phyloP scores from a whole-genome alignment of 2,329 filamentous ascomycete genomes.

The Calycina herbarum region DNA sequence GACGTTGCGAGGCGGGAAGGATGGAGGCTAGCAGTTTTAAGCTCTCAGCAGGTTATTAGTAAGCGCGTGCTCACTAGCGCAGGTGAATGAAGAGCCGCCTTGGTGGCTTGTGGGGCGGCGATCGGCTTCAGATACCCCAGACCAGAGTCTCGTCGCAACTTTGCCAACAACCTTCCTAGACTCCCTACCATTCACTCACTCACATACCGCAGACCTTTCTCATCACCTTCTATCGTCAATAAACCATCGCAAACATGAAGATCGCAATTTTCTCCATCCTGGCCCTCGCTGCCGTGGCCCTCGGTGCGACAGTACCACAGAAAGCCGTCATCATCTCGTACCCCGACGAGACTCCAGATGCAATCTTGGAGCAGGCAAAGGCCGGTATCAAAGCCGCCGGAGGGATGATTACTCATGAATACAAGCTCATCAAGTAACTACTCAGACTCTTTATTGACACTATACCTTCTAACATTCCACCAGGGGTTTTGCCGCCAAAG shows the following conservation, averaged over 20 bases:
- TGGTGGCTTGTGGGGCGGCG: too few relatives aligned
- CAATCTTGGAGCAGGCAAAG: slow-evolving; percentile 70
- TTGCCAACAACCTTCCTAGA: not conserved
- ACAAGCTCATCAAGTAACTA: slow-evolving; percentile 62
- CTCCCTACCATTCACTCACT: not conserved
- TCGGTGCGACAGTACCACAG: slow-evolving; percentile 55
- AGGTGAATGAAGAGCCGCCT: too few relatives aligned
- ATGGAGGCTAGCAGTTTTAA: too few relatives aligned
- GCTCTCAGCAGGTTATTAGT: too few relatives aligned
- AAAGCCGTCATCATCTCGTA: slow-evolving; percentile 81
- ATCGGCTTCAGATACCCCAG: too few relatives aligned
- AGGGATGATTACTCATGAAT: slow-evolving; percentile 78
- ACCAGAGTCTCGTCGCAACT: too few relatives aligned
- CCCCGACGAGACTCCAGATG: slow-evolving; percentile 63
- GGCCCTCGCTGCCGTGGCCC: slow-evolving; percentile 58
- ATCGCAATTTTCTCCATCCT: slow-evolving; percentile 55
- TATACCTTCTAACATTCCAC: slow-evolving; percentile 12
- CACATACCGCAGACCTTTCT: not conserved
- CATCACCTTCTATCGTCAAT: not conserved
- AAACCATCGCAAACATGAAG: slow-evolving; percentile 55
- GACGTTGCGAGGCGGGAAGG: not conserved
- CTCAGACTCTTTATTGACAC: not conserved
- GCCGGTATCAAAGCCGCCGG: slow-evolving; percentile 67
- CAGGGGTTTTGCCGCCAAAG: slow-evolving; percentile 77
- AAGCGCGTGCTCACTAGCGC: too few relatives aligned